phyloP scores from a whole-genome alignment of 1,139 yeast genomes.

The Yamadazyma kanchanaburiensis region DNA sequence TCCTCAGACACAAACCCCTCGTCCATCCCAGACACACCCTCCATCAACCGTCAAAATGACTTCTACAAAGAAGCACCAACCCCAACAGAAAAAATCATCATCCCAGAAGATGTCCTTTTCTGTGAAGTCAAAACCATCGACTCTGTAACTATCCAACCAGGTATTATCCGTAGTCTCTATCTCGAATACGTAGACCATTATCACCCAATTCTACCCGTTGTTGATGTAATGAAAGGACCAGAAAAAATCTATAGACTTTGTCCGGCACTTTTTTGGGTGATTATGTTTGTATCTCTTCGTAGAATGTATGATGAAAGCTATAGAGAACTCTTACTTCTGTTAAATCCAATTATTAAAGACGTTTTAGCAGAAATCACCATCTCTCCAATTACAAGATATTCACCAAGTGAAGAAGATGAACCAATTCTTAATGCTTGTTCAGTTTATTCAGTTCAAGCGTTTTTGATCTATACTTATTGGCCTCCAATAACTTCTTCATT shows the following conservation, averaged over 20 bases:
- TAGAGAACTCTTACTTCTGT: conserved; percentile 40
- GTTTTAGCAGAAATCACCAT: conserved; percentile 84
- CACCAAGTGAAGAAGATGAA: conserved; percentile 70
- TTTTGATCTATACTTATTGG: conserved; percentile 86
- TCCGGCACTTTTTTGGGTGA: conserved; percentile 92
- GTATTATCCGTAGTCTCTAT: conserved; percentile 62
- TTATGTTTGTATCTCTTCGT: conserved; percentile 79
- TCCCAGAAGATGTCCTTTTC: conserved; percentile 38
- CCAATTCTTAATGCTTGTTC: conserved; percentile 85
- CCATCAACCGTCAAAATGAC: conserved; percentile 17
- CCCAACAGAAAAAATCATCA: conserved; percentile 8
- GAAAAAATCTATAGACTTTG: conserved; percentile 74
- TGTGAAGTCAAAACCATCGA: conserved; percentile 72
- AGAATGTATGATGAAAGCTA: conserved; percentile 43
- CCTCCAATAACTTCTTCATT: conserved; percentile 92
- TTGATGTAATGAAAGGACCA: conserved; percentile 78
- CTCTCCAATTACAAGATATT: conserved; percentile 82
- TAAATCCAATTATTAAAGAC: conserved; percentile 71
- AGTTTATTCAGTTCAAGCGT: conserved; percentile 94
- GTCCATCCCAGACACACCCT: conserved; percentile 34
- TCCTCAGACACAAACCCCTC: conserved; percentile 14
- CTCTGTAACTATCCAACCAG: conserved; percentile 56
- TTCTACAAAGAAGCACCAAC: conserved; percentile 2
- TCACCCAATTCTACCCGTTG: conserved; percentile 85
- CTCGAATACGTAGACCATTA: conserved; percentile 69